Base-by-base conservation (phyloP, 176 grass and related monocot species). In the Secale cereale region DNA sequence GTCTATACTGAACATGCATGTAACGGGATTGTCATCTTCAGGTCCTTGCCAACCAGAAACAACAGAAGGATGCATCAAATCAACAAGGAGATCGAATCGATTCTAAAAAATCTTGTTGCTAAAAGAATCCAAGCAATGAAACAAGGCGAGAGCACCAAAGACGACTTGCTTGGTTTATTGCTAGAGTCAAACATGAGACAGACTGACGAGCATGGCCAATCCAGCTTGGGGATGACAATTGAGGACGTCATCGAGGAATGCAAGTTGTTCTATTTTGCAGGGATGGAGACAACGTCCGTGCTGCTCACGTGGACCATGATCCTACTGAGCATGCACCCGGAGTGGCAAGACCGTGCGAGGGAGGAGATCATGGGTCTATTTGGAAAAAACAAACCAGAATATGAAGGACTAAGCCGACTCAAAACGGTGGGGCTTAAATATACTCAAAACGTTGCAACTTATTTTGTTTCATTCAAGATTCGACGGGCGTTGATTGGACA, bases 201-300 rank as follows among this genome's bases (percentile, higher is more conserved):
- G 16, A 48, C 10, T 2, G 79, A 83, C 9, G 87, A 61, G 14
- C 6, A 89, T 11, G 74, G 67, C 0, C 77, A 77, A 35, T 65
- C 87, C 8, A 65, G 67, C 63, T 22, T 14, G 1, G 67, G 74
- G 11, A 85, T 95, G 88, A 92, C 86, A 11, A 85, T 69, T 20
- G 57, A 95, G 13, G 93, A 97, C 4, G 83, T 97, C 36, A 89
- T 97, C 1, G 94, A 88, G 57, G 94, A 97, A 70, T 97, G 94
- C 81, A 97, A 94, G 79, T 2, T 97, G 0, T 91, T 94, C 80
- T 97, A 97, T 76, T 94, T 97, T 74, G 92, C 94, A 30, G 94
- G 94, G n/a, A 87, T 89, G 67, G 90, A 97, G 70, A 97, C 90
- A 19, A 97, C 94, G 1, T 83, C 94, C 0, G 86, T 92, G 43